Conservation (phyloP, 1,139 yeast genomes). For the Petasospora fabianii region DNA sequence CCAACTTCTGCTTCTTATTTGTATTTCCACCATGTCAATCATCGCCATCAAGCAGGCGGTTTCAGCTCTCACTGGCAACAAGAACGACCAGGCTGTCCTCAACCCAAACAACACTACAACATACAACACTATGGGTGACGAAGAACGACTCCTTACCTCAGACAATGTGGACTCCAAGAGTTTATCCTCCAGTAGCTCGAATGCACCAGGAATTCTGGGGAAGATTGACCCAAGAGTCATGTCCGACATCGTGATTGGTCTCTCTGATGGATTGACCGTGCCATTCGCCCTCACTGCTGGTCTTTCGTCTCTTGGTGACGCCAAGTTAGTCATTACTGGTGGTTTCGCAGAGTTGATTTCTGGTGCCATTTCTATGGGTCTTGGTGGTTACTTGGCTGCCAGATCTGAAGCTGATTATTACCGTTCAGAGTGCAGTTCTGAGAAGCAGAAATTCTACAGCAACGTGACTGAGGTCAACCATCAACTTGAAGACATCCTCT, state of each 20-base stretch:
- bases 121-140: slow-evolving; percentile 12
- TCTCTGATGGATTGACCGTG: slow-evolving; percentile 78
- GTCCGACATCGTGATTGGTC: slow-evolving; percentile 76
- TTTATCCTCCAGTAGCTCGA: neutral
- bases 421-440: slow-evolving; percentile 64
- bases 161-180: slow-evolving; percentile 8
- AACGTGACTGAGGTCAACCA: slow-evolving; percentile 58
- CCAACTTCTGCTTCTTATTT: neutral
- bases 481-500: slow-evolving; percentile 69
- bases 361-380: slow-evolving; percentile 84
- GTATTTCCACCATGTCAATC: slow-evolving; percentile 29
- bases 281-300: slow-evolving; percentile 87
- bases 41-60: slow-evolving; percentile 34
- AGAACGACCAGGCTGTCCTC: slow-evolving; percentile 3
- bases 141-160: slow-evolving; percentile 4
- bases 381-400: slow-evolving; percentile 80
- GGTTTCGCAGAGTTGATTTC: slow-evolving; percentile 82
- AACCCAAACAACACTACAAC: slow-evolving; percentile 3
- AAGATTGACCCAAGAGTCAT: slow-evolving; percentile 63
- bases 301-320: slow-evolving; percentile 69
- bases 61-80: slow-evolving; percentile 18
- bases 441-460: slow-evolving; percentile 63
- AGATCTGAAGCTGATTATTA: slow-evolving; percentile 75
- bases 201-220: slow-evolving; percentile 26
- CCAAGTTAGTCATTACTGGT: slow-evolving; percentile 75